Evolutionary conservation across 1,284 basidiomycete species (phyloP), one percentile per base, ranked within the genome.

Genomic region (Lignosus rhinocerotis): DNA sequence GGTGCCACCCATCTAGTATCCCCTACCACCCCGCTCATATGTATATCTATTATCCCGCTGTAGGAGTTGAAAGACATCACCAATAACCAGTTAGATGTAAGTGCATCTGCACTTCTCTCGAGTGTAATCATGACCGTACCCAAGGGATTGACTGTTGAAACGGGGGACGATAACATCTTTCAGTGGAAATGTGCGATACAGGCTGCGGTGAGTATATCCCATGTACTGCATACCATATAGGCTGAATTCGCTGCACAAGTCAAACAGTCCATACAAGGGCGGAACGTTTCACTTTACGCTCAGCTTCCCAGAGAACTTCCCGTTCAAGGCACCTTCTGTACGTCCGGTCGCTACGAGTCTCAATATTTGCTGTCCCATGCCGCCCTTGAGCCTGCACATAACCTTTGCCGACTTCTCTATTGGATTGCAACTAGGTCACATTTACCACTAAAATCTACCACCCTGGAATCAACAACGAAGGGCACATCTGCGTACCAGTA

Each of bases 371-470:
- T 36, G 16, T 33, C 14, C 34, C 33, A 2, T 6, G 21, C 25
- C 36, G 32, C 21, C 14, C 48, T 34, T 17, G 41, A 30, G 17
- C 39, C 17, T 14, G 39, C 39, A 16, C 7, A 42, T 42, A 16
- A n/a, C 41, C 3, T n/a, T 12, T 42, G 17, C n/a, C 8, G 19
- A 11, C 9, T 11, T 44, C 2, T 3, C 8, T 11, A 8, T 6
- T 10, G 8, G 9, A n/a, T 44, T 25, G n/a, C 12, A 16, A 16
- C 34, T 21, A 95, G 93, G 88, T 95, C 59, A 86, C 84, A 43
- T 95, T 95, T 75, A 84, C 78, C 46, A 96, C 94, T 39, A 93
- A 89, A 78, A 90, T 94, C 58, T 96, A 96, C 70, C 94, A 96
- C 75, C 94, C 94, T 14, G 94, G 94, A 53, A 90, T 96, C 70